phyloP scores from a whole-genome alignment of 495 filamentous ascomycete species.

The Neurospora sp. region DNA sequence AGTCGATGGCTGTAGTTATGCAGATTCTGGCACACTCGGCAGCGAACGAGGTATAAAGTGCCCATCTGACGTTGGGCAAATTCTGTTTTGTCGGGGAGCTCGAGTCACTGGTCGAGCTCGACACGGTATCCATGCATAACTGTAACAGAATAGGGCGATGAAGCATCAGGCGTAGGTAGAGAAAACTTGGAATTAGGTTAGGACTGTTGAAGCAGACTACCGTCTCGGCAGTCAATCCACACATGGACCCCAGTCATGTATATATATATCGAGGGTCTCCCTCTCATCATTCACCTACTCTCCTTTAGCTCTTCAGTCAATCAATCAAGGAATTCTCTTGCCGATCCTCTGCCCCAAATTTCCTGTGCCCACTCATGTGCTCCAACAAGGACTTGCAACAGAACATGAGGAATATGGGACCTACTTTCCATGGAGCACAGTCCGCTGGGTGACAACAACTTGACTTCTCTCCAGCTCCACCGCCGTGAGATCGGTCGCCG shows the following conservation, averaged over 20 bases:
- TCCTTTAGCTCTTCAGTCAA: too few relatives aligned
- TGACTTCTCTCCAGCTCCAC: conserved; percentile 5
- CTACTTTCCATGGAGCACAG: conserved; percentile 33
- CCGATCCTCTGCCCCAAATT: too few relatives aligned
- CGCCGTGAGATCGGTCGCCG: conserved; percentile 3
- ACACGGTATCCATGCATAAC: conserved; percentile 26
- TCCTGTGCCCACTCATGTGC: too few relatives aligned
- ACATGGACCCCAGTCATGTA: too few relatives aligned
- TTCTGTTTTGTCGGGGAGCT: background rate
- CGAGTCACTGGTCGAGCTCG: background rate
- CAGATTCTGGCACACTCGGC: conserved; percentile 31
- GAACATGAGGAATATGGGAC: background rate
- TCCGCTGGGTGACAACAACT: conserved; percentile 28
- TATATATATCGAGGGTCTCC: too few relatives aligned
- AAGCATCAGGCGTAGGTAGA: conserved; percentile 34
- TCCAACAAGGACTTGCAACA: background rate
- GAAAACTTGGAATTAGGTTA: conserved; percentile 23
- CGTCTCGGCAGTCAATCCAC: too few relatives aligned
- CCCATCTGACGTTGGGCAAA: conserved; percentile 9
- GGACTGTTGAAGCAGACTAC: too few relatives aligned
- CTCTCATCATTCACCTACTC: too few relatives aligned
- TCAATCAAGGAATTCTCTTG: too few relatives aligned
- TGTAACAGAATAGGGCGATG: conserved; percentile 39
- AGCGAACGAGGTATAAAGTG: conserved; percentile 28
- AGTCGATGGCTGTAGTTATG: conserved; percentile 28